Conservation (phyloP, 257 asterid species). For the Nicotiana obtusifolia region DNA sequence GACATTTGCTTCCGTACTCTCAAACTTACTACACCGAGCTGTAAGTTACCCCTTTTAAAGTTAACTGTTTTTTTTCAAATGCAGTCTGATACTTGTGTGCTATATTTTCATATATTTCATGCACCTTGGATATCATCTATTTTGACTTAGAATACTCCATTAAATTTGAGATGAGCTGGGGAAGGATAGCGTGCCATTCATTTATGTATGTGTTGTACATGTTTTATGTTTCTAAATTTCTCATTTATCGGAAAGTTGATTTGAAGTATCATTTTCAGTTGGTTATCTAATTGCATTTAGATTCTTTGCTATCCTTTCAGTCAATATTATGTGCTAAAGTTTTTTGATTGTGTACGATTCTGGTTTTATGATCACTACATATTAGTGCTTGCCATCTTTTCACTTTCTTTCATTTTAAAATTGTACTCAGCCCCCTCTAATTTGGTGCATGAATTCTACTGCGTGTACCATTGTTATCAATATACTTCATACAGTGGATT, state of each 20-base stretch:
- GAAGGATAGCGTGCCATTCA: neutral
- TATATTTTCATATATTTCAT: neutral
- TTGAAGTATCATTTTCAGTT: neutral
- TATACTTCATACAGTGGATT: neutral
- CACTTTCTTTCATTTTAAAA: neutral
- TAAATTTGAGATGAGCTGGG: neutral
- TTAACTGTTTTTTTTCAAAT: neutral
- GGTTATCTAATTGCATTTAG: neutral
- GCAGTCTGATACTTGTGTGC: neutral
- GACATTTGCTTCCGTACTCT: constrained; percentile 70
- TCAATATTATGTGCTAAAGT: neutral
- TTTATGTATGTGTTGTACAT: neutral
- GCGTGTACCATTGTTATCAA: neutral
- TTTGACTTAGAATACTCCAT: neutral
- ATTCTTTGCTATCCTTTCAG: neutral
- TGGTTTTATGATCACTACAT: neutral
- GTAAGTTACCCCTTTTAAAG: constrained; percentile 28
- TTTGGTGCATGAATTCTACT: neutral
- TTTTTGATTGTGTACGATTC: neutral
- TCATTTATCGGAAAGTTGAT: too few relatives aligned
- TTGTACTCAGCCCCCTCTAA: neutral
- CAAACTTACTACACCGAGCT: constrained; percentile 72
- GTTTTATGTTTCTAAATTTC: neutral
- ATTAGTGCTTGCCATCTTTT: neutral
- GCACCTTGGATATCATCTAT: neutral